phyloP scores from a whole-genome alignment of 805 yeast species.

The Saturnispora saitoi region DNA sequence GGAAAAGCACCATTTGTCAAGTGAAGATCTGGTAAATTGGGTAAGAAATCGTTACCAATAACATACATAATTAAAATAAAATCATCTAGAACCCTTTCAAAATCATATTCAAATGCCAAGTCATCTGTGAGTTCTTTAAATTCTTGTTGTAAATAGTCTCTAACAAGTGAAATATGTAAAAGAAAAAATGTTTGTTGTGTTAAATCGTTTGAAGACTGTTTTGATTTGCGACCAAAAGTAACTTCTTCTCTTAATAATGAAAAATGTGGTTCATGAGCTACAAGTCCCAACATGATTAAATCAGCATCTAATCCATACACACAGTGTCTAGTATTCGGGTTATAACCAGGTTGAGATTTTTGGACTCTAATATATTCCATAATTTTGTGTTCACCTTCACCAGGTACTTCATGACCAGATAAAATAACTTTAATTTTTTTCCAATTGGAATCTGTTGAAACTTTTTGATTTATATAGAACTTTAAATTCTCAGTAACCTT shows the following conservation, averaged over 20 bases:
- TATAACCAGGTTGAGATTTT: slow-evolving; percentile 64
- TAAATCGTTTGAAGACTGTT: slow-evolving; percentile 35
- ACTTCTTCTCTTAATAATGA: slow-evolving; percentile 94
- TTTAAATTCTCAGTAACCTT: slow-evolving; percentile 72
- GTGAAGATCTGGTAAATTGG: slow-evolving; percentile 89
- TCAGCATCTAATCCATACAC: slow-evolving; percentile 96
- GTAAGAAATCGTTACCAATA: slow-evolving; percentile 96
- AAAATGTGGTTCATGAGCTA: slow-evolving; percentile 93
- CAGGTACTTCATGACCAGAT: slow-evolving; percentile 95
- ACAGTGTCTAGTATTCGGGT: slow-evolving; percentile 84
- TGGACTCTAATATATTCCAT: slow-evolving; percentile 82
- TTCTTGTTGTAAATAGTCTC: slow-evolving; percentile 88
- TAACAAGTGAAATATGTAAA: slow-evolving; percentile 74
- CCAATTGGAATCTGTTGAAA: slow-evolving; percentile 84
- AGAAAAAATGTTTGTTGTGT: slow-evolving; percentile 75
- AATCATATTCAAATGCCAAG: slow-evolving; percentile 62
- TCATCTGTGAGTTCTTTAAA: slow-evolving; percentile 61
- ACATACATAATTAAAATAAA: slow-evolving; percentile 87
- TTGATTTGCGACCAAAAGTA: slow-evolving; percentile 52
- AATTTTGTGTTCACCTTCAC: slow-evolving; percentile 97
- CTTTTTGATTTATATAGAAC: slow-evolving; percentile 81
- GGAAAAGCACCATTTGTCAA: slow-evolving; percentile 96
- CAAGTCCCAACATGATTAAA: slow-evolving; percentile 84
- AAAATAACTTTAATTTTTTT: slow-evolving; percentile 64
- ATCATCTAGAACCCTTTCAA: slow-evolving; percentile 87